These are phyloP conservation scores for Dendryphion nanum DNA, from an alignment of 2,329 filamentous ascomycete species.

Conservation along the genomic window DNA sequence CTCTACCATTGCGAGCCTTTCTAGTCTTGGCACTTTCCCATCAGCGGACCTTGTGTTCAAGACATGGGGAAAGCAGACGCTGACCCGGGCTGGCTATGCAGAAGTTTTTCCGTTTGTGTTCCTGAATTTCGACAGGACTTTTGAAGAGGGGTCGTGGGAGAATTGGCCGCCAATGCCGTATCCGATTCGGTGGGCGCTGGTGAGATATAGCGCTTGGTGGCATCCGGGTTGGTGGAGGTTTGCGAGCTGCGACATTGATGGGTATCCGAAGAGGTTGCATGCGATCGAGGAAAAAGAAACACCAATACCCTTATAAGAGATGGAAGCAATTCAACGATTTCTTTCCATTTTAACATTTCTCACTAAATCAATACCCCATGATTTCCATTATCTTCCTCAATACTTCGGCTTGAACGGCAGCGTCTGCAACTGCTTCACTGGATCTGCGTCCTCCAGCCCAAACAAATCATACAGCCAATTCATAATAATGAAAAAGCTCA, in stretches of 20 bases:
- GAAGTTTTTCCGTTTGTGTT: constrained; percentile 66
- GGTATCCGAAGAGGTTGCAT: constrained; percentile 55
- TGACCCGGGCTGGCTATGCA: constrained; percentile 59
- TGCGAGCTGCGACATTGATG: constrained; percentile 58
- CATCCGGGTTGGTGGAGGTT: constrained; percentile 64
- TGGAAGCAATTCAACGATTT: too few species aligned
- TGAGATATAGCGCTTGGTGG: constrained; percentile 58
- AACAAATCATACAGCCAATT: constrained; percentile 52
- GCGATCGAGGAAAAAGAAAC: constrained; percentile 41
- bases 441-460: constrained; percentile 43
- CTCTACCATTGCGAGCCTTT: constrained; percentile 26
- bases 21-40: constrained; percentile 44
- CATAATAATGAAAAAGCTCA: constrained; percentile 49
- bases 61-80: constrained; percentile 62
- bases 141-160: constrained; percentile 60
- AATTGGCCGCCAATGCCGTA: constrained; percentile 65
- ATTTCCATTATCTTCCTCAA: too few species aligned
- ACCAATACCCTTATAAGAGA: too few species aligned
- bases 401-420: constrained; percentile 49
- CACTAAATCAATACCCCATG: too few species aligned
- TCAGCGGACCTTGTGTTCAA: constrained; percentile 56
- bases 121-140: constrained; percentile 60
- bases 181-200: constrained; percentile 58
- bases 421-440: constrained; percentile 46
- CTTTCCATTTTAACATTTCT: too few species aligned